Base-by-base conservation (phyloP, 116 monocot genomes). In the Trichopus zeylanicus region DNA sequence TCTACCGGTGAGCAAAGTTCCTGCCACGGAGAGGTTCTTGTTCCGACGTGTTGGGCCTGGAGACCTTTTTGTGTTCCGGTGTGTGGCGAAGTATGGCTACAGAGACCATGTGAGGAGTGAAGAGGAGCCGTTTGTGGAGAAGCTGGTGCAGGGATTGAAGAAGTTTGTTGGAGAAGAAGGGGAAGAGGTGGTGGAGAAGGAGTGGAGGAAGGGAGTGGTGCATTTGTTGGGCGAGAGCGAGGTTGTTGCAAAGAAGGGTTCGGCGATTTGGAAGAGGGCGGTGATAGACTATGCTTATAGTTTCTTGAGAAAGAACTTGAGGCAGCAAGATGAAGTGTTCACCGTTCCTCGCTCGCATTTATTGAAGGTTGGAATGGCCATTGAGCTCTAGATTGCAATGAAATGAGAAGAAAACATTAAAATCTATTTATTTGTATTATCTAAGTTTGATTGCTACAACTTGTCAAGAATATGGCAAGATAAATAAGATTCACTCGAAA, bases 351-450 rank as follows among this genome's bases (percentile, higher is more conserved):
- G 70, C 47, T 70, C 64, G 35, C 73, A 63, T 20, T 42, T 85
- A 57, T 63, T 85, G 31, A 69, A 70, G 52, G 85, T 85, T 15
- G 85, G 85, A 11, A 85, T 85, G 85, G 76, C 61, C 2, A 73
- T 73, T 31, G 24, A 70, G 39, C 66, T 82, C 29, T 80, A 58
- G 49, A n/a, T 19, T 51, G n/a, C 6, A 19, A 20, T 19, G 4
- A 12, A 38, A 38, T 38, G 11, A 12, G 8, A 38, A n/a, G n/a
- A n/a, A n/a, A n/a, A n/a, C n/a, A n/a, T n/a, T n/a, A n/a, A n/a
- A n/a, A n/a, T n/a, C n/a, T n/a, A n/a, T n/a, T n/a, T n/a, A n/a
- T n/a, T n/a, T n/a, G n/a, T n/a, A n/a, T n/a, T n/a, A n/a, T n/a
- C n/a, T n/a, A n/a, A n/a, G n/a, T n/a, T n/a, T n/a, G n/a, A n/a